These are phyloP conservation scores for Colletotrichum scovillei DNA, from an alignment of 2,329 filamentous ascomycete species.

Conservation along the genomic window DNA sequence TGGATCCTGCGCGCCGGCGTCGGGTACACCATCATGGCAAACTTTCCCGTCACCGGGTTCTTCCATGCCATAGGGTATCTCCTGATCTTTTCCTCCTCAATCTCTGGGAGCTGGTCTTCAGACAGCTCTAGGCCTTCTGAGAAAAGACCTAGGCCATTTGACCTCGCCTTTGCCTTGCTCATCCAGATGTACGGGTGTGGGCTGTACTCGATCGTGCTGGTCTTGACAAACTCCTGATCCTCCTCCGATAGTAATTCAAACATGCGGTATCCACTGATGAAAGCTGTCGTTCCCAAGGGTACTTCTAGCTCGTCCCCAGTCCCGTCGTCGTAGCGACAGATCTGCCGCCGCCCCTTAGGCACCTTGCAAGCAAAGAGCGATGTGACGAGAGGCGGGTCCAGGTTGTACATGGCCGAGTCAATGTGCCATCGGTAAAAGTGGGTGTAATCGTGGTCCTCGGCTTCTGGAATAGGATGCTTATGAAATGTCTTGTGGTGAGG, in stretches of 20 bases:
- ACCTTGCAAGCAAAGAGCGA: neutral
- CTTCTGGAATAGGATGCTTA: neutral
- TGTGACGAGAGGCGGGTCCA: neutral
- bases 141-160: neutral
- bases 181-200: neutral
- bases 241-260: neutral
- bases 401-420: neutral
- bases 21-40: neutral
- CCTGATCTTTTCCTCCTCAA: neutral
- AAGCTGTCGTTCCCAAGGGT: neutral
- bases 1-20: neutral
- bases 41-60: neutral
- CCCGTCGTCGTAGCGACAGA: neutral
- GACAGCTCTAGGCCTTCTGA: neutral
- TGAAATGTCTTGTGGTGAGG: neutral
- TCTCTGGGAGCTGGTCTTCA: neutral
- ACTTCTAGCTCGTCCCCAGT: neutral
- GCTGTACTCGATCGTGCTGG: neutral
- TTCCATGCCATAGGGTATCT: neutral
- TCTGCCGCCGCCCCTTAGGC: neutral
- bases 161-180: neutral
- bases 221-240: neutral
- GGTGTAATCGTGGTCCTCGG: neutral
- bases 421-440: neutral
- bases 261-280: neutral